A percentile compares a stretch with the other conserved stretches of the same genome.
Conservation (phyloP, 2,329 filamentous ascomycete genomes). For the Xylaria sp. region DNA sequence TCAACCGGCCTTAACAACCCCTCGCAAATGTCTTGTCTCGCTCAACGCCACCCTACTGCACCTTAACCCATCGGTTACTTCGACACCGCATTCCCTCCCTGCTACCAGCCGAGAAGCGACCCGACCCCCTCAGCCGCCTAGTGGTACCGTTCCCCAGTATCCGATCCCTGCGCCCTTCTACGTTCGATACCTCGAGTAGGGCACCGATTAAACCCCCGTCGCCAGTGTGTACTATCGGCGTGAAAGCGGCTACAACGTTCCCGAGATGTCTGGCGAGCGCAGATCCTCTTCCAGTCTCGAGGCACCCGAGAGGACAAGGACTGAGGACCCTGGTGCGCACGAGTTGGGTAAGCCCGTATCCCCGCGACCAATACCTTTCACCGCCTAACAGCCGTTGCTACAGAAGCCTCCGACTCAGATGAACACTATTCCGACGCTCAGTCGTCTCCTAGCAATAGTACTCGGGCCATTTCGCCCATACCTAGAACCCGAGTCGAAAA, state of each 20-base stretch:
- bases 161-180: not conserved
- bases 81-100: conserved; percentile 4
- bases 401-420: conserved; percentile 62
- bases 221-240: conserved; percentile 9
- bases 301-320: conserved; percentile 44
- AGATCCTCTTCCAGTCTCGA: conserved; percentile 40
- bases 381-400: conserved; percentile 23
- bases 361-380: not conserved
- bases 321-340: conserved; percentile 63
- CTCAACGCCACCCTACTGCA: not conserved
- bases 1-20: conserved; percentile 2
- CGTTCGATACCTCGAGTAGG: not conserved
- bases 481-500: conserved; percentile 65
- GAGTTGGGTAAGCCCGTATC: conserved; percentile 57
- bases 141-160: conserved; percentile 3
- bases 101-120: conserved; percentile 9
- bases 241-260: not conserved
- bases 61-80: conserved; percentile 6
- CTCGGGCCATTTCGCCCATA: conserved; percentile 54
- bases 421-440: conserved; percentile 73
- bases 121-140: conserved; percentile 23
- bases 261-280: conserved; percentile 38
- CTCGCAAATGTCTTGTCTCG: not conserved
- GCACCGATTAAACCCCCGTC: conserved; percentile 7
- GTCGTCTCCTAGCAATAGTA: conserved; percentile 52